These are phyloP conservation scores for Bipolaris zeicola DNA, from an alignment of 2,329 filamentous ascomycete species.

Conservation along the genomic window DNA sequence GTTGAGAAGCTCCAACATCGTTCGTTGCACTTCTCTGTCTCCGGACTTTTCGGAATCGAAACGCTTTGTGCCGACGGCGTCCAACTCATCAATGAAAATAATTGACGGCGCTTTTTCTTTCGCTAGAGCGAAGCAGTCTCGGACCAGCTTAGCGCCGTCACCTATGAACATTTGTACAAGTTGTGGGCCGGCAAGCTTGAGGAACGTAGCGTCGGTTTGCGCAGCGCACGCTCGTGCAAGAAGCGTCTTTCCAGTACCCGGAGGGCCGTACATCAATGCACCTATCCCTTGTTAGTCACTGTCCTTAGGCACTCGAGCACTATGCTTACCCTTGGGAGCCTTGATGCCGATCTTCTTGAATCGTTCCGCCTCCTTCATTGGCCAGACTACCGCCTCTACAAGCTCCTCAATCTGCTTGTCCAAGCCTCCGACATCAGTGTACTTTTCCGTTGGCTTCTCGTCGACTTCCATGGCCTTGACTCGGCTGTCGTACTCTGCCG, in stretches of 20 bases:
- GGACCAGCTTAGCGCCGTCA: conserved; percentile 95
- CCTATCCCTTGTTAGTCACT: conserved; percentile 54
- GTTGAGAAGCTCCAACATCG: conserved; percentile 98
- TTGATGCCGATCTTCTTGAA: conserved; percentile 99
- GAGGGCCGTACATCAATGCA: conserved; percentile 96
- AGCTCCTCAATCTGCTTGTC: conserved; percentile 99
- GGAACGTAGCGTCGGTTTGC: conserved; percentile 97
- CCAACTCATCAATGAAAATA: conserved; percentile 99
- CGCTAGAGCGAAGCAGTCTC: conserved; percentile 94
- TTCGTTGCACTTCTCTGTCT: conserved; percentile 96
- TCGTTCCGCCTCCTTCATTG: conserved; percentile 98
- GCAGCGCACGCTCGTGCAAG: conserved; percentile 95
- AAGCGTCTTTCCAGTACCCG: conserved; percentile 88
- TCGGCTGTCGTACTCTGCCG: conserved; percentile 96
- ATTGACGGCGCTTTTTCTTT: conserved; percentile 99
- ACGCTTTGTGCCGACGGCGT: conserved; percentile 97
- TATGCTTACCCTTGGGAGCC: conserved; percentile 84
- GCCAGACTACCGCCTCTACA: conserved; percentile 98
- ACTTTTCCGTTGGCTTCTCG: conserved; percentile 99
- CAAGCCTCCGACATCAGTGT: conserved; percentile 94
- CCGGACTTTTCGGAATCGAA: conserved; percentile 99
- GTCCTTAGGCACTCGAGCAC: background rate
- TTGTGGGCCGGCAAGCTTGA: conserved; percentile 96
- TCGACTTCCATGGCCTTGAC: conserved; percentile 99
- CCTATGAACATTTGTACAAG: conserved; percentile 99